Evolutionary conservation across 176 grass and related monocot species (phyloP).

Genomic region (Thinopyrum elongatum): DNA sequence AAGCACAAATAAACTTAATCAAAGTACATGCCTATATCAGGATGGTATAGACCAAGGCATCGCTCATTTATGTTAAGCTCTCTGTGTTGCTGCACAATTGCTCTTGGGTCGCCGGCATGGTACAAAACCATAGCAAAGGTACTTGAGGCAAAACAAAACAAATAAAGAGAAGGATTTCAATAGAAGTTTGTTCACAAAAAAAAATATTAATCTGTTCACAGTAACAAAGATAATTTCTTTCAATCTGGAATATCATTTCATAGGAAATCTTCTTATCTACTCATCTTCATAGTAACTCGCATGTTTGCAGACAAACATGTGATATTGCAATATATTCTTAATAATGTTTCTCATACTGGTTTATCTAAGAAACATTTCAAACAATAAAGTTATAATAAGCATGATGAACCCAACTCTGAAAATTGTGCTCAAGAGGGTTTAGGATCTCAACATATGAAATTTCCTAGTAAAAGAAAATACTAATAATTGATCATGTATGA

Average conservation of each 20-base stretch:
- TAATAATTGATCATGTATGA: no score
- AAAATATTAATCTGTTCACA: neutral
- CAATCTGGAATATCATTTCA: neutral
- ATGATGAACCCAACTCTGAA: no score
- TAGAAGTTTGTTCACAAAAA: neutral
- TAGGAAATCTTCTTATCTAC: neutral
- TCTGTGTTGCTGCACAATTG: slow-evolving; percentile 93
- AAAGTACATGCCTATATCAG: slow-evolving; percentile 70
- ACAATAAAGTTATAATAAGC: no score
- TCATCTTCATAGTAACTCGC: neutral
- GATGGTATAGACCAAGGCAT: slow-evolving; percentile 92
- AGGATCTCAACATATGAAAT: no score
- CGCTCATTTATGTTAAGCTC: slow-evolving; percentile 88
- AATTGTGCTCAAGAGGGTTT: no score
- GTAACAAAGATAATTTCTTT: neutral
- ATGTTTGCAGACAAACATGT: neutral
- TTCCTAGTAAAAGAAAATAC: no score
- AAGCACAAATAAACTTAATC: neutral
- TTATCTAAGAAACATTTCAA: no score
- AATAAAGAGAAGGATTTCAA: neutral
- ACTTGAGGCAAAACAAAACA: slow-evolving; percentile 45
- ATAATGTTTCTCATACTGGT: neutral
- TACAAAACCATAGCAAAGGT: slow-evolving; percentile 89
- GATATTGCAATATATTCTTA: neutral
- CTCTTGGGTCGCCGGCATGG: slow-evolving; percentile 89